Evolutionary conservation across 2,329 filamentous ascomycete species (phyloP), one percentile per base, ranked within the genome.

Genomic region (Fusarium temperatum): DNA sequence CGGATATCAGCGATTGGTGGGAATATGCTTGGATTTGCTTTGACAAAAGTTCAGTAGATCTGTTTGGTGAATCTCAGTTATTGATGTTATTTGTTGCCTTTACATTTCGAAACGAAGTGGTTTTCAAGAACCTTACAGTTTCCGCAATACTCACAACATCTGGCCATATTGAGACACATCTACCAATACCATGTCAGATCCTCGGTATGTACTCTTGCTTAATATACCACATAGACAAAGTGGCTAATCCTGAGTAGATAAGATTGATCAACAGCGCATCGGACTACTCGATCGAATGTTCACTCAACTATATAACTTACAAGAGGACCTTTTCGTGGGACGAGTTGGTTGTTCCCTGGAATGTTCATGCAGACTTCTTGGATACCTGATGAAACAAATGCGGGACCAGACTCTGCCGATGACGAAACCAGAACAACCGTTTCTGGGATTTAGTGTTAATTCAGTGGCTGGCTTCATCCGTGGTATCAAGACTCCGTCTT

Each of bases 11-110:
- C 12, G 12, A n/a, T n/a, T 41, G 39, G 39, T 3, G 39, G 39
- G 14, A 6, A n/a, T 41, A 41, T 41, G 0, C 3, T n/a, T 8
- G 39, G 12, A n/a, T 8, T 5, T 2, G 0, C 20, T 41, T 41
- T n/a, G 39, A n/a, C 7, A 41, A n/a, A n/a, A 1, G 4, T 6
- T 41, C 39, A 41, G 4, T 14, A 1, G 1, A 14, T 41, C 22
- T 7, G 7, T n/a, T 41, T 41, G 22, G 22, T 9, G 12, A n/a
- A 41, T n/a, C 39, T n/a, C 39, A 41, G 22, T n/a, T 41, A n/a
- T 41, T 41, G 4, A 41, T 41, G 22, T 14, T 41, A 1, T 41
- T 41, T 41, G 3, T n/a, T 14, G 22, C 39, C 12, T 41, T n/a
- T 1, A n/a, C 22, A 41, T 41, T 41, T 41, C 39, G 39, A 41